A percentile compares a stretch with the other conserved stretches of the same genome.
Evolutionary conservation across 2,329 filamentous ascomycete species (phyloP).

Genomic region (Triangularia verruculosa): DNA sequence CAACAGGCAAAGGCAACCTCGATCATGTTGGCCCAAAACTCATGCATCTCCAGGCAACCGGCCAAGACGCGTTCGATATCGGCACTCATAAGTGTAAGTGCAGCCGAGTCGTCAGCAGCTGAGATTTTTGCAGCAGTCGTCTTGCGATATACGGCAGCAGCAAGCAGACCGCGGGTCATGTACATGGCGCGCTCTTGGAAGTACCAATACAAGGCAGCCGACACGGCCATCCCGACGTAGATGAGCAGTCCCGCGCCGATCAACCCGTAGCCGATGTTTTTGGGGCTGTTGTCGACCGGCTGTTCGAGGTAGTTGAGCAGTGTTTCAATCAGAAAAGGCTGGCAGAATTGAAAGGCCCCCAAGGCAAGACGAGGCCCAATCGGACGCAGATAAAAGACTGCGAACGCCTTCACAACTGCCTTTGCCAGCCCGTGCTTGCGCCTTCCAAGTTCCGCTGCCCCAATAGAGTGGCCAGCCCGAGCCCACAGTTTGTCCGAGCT

Average conservation of each 20-base stretch:
- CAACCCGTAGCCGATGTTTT: conserved; percentile 33
- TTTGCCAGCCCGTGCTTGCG: conserved; percentile 31
- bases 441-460: conserved; percentile 15
- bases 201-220: conserved; percentile 35
- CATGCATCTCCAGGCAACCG: conserved; percentile 33
- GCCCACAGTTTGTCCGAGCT: conserved; percentile 22
- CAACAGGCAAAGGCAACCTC: conserved; percentile 35
- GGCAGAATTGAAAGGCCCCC: conserved; percentile 41
- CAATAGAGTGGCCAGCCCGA: conserved; percentile 12
- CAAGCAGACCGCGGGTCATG: conserved; percentile 33
- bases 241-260: conserved; percentile 34
- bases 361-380: conserved; percentile 38
- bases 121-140: conserved; percentile 30
- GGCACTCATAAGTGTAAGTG: conserved; percentile 39
- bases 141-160: conserved; percentile 33
- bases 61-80: conserved; percentile 36
- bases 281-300: conserved; percentile 23
- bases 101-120: conserved; percentile 31
- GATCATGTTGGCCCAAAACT: conserved; percentile 36
- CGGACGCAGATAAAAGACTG: conserved; percentile 35
- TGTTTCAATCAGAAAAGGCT: conserved; percentile 42
- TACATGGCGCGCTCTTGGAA: conserved; percentile 30
- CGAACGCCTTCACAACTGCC: conserved; percentile 32
- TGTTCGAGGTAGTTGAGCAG: conserved; percentile 35
- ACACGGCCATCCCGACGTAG: conserved; percentile 35